A percentile compares a stretch with the other conserved stretches of the same genome.
Evolutionary conservation across 495 filamentous ascomycete genomes (phyloP).

Genomic region (Tuber melanosporum): DNA sequence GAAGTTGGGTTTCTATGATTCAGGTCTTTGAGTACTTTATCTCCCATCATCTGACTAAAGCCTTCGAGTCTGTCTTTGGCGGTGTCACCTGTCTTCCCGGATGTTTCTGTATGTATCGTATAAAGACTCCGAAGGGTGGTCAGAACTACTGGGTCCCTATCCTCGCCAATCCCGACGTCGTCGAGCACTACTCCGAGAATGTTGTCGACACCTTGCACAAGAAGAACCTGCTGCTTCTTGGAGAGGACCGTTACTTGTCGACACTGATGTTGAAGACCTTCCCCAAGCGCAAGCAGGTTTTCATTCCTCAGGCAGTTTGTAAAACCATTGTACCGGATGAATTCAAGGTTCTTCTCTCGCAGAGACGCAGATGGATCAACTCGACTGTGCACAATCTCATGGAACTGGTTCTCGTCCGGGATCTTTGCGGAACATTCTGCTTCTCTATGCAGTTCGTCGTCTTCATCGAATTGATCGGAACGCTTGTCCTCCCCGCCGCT

Average conservation of each 20-base stretch:
- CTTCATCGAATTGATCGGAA: slow-evolving; percentile 91
- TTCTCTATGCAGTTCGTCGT: slow-evolving; percentile 99
- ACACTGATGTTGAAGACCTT: slow-evolving; percentile 98
- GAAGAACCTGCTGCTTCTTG: slow-evolving; percentile 92
- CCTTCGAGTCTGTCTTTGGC: slow-evolving; percentile 97
- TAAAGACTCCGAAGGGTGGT: slow-evolving; percentile 96
- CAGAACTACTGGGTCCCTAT: slow-evolving; percentile 99
- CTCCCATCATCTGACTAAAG: slow-evolving; percentile 92
- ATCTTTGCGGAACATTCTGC: slow-evolving; percentile 98
- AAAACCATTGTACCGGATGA: slow-evolving; percentile 94
- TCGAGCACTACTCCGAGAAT: slow-evolving; percentile 98
- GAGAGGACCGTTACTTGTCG: slow-evolving; percentile 93
- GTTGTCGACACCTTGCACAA: slow-evolving; percentile 98
- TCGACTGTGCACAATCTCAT: slow-evolving; percentile 98
- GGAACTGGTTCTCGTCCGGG: slow-evolving; percentile 90
- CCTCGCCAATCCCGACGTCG: slow-evolving; percentile 94
- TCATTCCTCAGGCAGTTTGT: slow-evolving; percentile 96
- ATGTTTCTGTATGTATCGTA: slow-evolving; percentile 99
- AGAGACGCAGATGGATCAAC: slow-evolving; percentile 98
- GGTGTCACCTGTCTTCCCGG: slow-evolving; percentile 98
- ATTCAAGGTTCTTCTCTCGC: slow-evolving; percentile 86
- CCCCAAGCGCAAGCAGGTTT: slow-evolving; percentile 97
- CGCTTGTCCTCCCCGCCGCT: slow-evolving; percentile 87
- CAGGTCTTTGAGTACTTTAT: slow-evolving; percentile 99
- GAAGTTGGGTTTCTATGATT: slow-evolving; percentile 94